Conservation (phyloP, 2,329 filamentous ascomycete genomes). For the Eurotiales sp. region DNA sequence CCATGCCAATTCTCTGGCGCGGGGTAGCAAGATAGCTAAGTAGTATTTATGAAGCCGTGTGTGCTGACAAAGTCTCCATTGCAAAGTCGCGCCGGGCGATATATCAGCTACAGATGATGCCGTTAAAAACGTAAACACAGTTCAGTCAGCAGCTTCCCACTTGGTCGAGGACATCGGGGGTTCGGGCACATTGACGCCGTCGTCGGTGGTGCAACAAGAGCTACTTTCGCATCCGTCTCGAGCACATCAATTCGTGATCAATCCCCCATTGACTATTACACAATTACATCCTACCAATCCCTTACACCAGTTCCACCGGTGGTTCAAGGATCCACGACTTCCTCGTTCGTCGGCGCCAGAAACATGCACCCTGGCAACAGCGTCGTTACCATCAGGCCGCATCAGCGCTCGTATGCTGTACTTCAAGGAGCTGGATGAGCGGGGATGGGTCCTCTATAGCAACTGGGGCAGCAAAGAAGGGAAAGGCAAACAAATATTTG, state of each 20-base stretch:
- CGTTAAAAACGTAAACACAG: conserved; percentile 1
- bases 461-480: conserved; percentile 74
- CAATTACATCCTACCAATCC: conserved; percentile 52
- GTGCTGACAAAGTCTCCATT: background rate
- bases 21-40: too few relatives aligned
- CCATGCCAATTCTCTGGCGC: background rate
- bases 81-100: conserved; percentile 41
- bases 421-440: conserved; percentile 83
- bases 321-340: conserved; percentile 73
- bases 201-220: conserved; percentile 29
- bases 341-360: conserved; percentile 70
- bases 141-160: conserved; percentile 5
- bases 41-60: background rate
- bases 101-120: conserved; percentile 25
- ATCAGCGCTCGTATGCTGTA: conserved; percentile 86
- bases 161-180: conserved; percentile 17
- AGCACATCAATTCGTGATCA: conserved; percentile 42
- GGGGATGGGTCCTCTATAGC: conserved; percentile 86
- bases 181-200: conserved; percentile 34
- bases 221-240: conserved; percentile 36
- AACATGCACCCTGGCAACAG: conserved; percentile 82
- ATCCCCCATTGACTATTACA: conserved; percentile 39
- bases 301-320: conserved; percentile 78
- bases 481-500: conserved; percentile 41
- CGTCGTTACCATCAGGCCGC: conserved; percentile 74